Evolutionary conservation across 495 filamentous ascomycete genomes (phyloP).

Genomic region (Xylaria nigripes): DNA sequence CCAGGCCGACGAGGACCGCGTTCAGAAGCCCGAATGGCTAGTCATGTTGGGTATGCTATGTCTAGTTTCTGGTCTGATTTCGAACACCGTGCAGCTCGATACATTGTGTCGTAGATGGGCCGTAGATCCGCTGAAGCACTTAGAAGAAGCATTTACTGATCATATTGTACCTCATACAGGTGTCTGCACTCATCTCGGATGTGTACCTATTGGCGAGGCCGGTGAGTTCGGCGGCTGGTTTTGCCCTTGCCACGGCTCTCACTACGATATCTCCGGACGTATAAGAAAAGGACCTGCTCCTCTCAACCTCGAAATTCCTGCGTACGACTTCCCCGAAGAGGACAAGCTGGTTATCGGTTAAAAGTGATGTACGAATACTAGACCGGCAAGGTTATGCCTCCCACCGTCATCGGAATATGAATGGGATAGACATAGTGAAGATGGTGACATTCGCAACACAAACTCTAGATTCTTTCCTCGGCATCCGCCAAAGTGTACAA

Average conservation of each 20-base stretch:
- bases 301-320: constrained; percentile 90
- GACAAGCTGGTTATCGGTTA: constrained; percentile 76
- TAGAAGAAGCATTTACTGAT: constrained; percentile 8
- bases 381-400: constrained; percentile 16
- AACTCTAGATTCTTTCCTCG: constrained; percentile 24
- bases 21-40: constrained; percentile 97
- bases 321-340: constrained; percentile 79
- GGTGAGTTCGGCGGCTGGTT: constrained; percentile 99
- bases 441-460: constrained; percentile 22
- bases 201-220: constrained; percentile 97
- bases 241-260: constrained; percentile 99
- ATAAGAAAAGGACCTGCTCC: constrained; percentile 93
- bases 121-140: neutral
- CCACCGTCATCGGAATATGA: constrained; percentile 12
- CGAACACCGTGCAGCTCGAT: neutral
- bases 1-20: constrained; percentile 81
- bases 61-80: neutral
- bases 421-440: constrained; percentile 21
- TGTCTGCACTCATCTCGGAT: constrained; percentile 98
- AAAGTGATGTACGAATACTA: constrained; percentile 27
- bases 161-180: constrained; percentile 37
- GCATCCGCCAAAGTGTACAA: constrained; percentile 25
- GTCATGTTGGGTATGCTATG: constrained; percentile 81
- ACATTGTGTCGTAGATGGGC: neutral
- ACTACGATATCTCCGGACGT: constrained; percentile 98